These are phyloP conservation scores for Fusarium nygamai DNA, from an alignment of 2,329 filamentous ascomycete genomes.

Conservation along the genomic window DNA sequence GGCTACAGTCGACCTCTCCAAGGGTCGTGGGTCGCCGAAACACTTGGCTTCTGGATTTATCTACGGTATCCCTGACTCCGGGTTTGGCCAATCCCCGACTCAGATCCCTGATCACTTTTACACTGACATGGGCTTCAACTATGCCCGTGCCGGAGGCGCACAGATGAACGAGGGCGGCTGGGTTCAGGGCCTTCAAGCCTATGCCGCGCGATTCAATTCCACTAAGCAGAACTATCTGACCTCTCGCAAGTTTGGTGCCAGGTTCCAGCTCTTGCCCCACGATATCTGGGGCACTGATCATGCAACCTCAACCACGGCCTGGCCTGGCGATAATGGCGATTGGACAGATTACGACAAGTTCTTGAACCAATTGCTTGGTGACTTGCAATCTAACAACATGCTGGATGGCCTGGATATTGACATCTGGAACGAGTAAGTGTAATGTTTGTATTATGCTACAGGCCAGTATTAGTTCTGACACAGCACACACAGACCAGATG, in stretches of 20 bases:
- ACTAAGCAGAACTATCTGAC: neutral
- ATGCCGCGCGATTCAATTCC: neutral
- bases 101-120: slow-evolving; percentile 6
- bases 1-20: neutral
- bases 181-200: neutral
- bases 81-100: neutral
- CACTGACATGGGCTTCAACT: neutral
- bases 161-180: neutral
- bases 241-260: neutral
- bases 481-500: neutral
- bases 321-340: slow-evolving; percentile 3
- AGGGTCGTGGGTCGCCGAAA: neutral
- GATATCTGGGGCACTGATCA: slow-evolving; percentile 3
- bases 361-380: neutral
- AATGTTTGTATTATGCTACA: fast-evolving
- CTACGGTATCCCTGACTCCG: slow-evolving; percentile 1
- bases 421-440: neutral
- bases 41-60: neutral
- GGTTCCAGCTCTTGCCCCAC: neutral
- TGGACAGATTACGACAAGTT: neutral
- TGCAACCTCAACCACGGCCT: neutral
- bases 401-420: neutral
- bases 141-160: neutral
- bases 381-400: neutral
- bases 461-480: neutral